Percentiles rank a stretch among this genome's conserved stretches.
phyloP scores from a whole-genome alignment of 305 asterid genomes.

The Fraxinus sp. region DNA sequence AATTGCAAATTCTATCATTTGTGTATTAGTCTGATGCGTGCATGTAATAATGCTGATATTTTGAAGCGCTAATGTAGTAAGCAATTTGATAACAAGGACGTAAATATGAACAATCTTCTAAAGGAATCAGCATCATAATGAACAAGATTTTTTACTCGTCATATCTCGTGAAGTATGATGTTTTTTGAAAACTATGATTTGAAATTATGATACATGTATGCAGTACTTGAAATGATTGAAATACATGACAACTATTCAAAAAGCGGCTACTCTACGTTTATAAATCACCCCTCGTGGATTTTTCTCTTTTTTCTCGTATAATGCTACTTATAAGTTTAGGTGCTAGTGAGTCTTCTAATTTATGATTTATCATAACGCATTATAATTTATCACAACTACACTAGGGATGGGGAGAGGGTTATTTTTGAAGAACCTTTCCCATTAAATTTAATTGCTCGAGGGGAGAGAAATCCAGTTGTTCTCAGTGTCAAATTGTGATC shows the following conservation, averaged over 20 bases:
- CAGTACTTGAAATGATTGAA: neutral
- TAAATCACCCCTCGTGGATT: neutral
- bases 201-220: neutral
- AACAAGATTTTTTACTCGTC: neutral
- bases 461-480: neutral
- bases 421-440: neutral
- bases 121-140: neutral
- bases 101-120: neutral
- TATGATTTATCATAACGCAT: neutral
- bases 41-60: neutral
- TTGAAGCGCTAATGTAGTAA: neutral
- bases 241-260: neutral
- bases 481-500: neutral
- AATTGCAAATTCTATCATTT: neutral
- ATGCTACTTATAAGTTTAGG: neutral
- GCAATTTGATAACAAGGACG: neutral
- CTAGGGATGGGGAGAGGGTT: neutral
- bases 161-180: neutral
- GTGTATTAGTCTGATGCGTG: slow-evolving; percentile 1
- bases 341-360: neutral
- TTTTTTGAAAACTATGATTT: neutral
- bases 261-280: neutral
- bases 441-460: neutral
- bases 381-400: neutral
- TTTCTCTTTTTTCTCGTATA: neutral